Evolutionary conservation across 2,329 filamentous ascomycete genomes (phyloP).

Genomic region (Plenodomus biglobosus): DNA sequence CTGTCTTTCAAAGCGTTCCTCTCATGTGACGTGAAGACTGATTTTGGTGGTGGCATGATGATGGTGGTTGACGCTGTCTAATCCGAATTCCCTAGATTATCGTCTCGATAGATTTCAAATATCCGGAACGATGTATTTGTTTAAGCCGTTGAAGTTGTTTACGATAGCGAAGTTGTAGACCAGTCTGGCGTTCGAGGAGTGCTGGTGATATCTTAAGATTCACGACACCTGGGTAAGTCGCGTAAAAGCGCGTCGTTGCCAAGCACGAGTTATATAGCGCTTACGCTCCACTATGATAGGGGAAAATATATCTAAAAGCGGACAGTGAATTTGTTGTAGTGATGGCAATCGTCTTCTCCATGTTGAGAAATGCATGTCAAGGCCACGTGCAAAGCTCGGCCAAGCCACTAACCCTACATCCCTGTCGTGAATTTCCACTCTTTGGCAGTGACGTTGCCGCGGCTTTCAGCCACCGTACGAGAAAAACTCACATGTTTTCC

Average conservation of each 20-base stretch:
- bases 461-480: conserved; percentile 8
- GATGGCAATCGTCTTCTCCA: neutral
- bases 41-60: conserved; percentile 33
- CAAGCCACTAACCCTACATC: neutral
- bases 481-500: conserved; percentile 20
- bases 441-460: conserved; percentile 22
- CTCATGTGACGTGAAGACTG: conserved; percentile 90
- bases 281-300: neutral
- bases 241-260: neutral
- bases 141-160: neutral
- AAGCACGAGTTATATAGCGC: neutral
- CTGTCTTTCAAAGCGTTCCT: conserved; percentile 76
- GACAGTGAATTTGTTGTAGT: neutral
- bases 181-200: neutral
- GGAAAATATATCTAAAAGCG: neutral
- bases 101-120: too few relatives aligned
- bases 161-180: too few relatives aligned
- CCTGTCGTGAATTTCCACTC: conserved; percentile 18
- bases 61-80: neutral
- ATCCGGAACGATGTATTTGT: neutral
- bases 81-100: too few relatives aligned
- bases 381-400: neutral
- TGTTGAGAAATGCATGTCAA: neutral
- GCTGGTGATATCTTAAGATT: neutral
- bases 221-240: neutral